A percentile compares a stretch with the other conserved stretches of the same genome.
phyloP scores from a whole-genome alignment of 139 green algal genomes.

The Trebouxia sp. region DNA sequence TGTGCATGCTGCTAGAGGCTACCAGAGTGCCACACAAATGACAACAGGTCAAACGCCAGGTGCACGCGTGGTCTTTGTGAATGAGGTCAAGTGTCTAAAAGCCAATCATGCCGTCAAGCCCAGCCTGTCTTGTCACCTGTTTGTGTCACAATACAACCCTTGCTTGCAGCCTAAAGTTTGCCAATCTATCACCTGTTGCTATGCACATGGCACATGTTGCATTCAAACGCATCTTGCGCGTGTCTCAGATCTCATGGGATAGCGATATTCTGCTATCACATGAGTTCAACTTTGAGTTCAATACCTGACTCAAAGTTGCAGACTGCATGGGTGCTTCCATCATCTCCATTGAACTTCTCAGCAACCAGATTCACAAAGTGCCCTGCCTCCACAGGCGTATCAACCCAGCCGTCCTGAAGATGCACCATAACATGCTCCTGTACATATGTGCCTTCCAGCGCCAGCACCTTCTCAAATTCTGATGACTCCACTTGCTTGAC shows the following conservation, averaged over 20 bases:
- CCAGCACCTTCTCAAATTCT: constrained; percentile 40
- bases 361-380: constrained; percentile 68
- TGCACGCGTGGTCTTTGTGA: no score
- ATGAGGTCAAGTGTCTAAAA: no score
- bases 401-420: constrained; percentile 58
- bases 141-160: no score
- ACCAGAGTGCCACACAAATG: no score
- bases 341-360: neutral
- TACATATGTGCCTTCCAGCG: constrained; percentile 55
- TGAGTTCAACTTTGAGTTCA: neutral
- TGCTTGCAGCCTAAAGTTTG: neutral
- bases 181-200: neutral
- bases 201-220: neutral
- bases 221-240: neutral
- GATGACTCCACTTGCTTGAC: constrained; percentile 42
- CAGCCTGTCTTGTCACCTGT: no score
- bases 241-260: neutral
- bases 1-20: no score
- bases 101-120: no score
- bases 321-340: neutral
- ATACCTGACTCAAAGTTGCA: constrained; percentile 26
- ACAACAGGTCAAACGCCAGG: no score
- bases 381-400: constrained; percentile 50
- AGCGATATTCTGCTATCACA: neutral
- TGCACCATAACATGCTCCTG: constrained; percentile 49